Evolutionary conservation across 2,329 filamentous ascomycete genomes (phyloP), one percentile per base, ranked within the genome.

Genomic region (Ophiosphaerella korrae): DNA sequence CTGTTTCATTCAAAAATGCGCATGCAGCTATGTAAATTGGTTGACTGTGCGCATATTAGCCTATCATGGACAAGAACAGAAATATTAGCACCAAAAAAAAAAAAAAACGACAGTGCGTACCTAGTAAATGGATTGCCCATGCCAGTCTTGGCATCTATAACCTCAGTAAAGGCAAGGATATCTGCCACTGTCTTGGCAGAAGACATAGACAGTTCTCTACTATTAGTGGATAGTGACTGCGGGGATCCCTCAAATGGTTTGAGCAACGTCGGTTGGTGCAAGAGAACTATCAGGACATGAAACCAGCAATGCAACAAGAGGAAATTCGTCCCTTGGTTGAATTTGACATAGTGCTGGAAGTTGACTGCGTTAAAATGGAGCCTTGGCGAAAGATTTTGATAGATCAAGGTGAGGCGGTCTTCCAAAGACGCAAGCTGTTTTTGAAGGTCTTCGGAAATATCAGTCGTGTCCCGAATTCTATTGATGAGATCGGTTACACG

Each of bases 1-100:
- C 86, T 4, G 89, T 90, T 68, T 96, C 91, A 76, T 91, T 90
- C 13, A 96, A 77, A 62, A 96, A 96, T 0, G 91, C 91, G 66
- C 90, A 95, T 1, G 90, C 91, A 1, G 91, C 91, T 53, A 96
- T 93, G 63, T 95, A 96, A 66, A 95, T 95, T 0, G 91, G 91
- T 71, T 96, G 91, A 41, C 88, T 91, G 50, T 32, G 18, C 3
- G 13, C 7, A 9, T 33, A 29, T 42, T 23, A 40, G 24, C 11
- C 13, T 21, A 21, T 21, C 18, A 4, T 21, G 18, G 3, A 21
- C 18, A 21, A 21, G 18, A 21, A 21, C 18, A 21, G 18, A 21
- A 21, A 21, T 21, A 21, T 21, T 21, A 21, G 18, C 18, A 21
- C 18, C 3, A 21, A 21, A 21, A 21, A 32, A 7, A 7, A n/a